Percentiles rank a stretch among this genome's conserved stretches.
Conservation (phyloP, 1,284 basidiomycete species). For the Trametes pubescens region DNA sequence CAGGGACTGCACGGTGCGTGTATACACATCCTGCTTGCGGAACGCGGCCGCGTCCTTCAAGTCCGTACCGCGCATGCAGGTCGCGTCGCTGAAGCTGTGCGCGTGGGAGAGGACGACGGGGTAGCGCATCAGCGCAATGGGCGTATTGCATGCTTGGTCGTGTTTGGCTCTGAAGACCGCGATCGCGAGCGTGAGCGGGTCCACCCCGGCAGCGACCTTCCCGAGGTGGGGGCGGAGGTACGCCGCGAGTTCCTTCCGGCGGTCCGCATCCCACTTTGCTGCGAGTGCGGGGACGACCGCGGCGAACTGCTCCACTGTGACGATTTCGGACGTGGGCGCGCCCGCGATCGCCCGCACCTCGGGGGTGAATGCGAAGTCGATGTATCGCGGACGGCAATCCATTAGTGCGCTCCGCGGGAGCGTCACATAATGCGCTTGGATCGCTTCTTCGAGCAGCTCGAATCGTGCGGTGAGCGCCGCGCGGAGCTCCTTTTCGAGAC, state of each 20-base stretch:
- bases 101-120: conserved; percentile 8
- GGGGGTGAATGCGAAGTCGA: conserved; percentile 15
- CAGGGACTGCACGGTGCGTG: not conserved
- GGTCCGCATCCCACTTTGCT: not conserved
- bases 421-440: conserved; percentile 7
- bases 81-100: not conserved
- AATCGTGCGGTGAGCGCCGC: conserved; percentile 1
- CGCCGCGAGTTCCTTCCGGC: conserved; percentile 2
- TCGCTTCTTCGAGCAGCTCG: conserved; percentile 4
- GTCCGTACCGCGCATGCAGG: not conserved
- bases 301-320: conserved; percentile 9
- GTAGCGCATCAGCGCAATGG: not conserved
- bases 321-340: not conserved
- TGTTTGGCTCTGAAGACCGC: conserved; percentile 1
- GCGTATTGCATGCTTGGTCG: not conserved
- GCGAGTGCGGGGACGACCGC: not conserved
- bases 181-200: conserved; percentile 19
- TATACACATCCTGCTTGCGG: not conserved
- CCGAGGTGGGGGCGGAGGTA: not conserved
- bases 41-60: not conserved
- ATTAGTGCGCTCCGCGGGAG: conserved; percentile 9
- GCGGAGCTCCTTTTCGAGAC: not conserved
- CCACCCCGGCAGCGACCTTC: not conserved
- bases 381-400: conserved; percentile 9
- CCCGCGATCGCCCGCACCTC: conserved; percentile 3